phyloP scores from a whole-genome alignment of 805 yeast species.

The Debaryomyces maramus region DNA sequence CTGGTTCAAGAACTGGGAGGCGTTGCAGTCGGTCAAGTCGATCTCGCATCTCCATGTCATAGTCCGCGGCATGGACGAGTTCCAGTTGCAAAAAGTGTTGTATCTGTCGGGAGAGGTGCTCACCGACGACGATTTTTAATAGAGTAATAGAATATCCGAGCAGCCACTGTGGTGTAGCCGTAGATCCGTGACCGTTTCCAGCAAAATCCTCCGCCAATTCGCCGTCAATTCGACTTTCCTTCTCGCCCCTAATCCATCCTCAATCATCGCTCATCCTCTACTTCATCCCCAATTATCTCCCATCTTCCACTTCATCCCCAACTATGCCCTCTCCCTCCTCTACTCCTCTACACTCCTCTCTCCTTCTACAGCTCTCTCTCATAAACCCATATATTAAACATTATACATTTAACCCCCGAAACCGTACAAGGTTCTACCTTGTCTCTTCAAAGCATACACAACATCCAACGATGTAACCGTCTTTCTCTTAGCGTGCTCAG shows the following conservation, averaged over 20 bases:
- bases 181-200: no score
- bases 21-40: conserved; percentile 64
- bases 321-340: background rate
- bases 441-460: conserved; percentile 99
- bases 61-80: conserved; percentile 39
- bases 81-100: conserved; percentile 18
- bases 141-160: no score
- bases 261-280: no score
- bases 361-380: background rate
- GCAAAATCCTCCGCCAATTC: no score
- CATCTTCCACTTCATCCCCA: background rate
- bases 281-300: background rate
- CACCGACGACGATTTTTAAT: background rate
- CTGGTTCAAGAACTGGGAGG: conserved; percentile 76
- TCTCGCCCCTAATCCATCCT: no score
- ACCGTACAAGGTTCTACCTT: conserved; percentile 99
- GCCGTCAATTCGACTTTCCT: no score
- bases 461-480: conserved; percentile 98
- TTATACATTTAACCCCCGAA: conserved; percentile 86
- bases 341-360: background rate
- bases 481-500: conserved; percentile 99
- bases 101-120: conserved; percentile 16
- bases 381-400: background rate
- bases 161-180: no score
- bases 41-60: conserved; percentile 73